Evolutionary conservation across 1,284 basidiomycete genomes (phyloP).

Genomic region (Sporisorium exsertum): DNA sequence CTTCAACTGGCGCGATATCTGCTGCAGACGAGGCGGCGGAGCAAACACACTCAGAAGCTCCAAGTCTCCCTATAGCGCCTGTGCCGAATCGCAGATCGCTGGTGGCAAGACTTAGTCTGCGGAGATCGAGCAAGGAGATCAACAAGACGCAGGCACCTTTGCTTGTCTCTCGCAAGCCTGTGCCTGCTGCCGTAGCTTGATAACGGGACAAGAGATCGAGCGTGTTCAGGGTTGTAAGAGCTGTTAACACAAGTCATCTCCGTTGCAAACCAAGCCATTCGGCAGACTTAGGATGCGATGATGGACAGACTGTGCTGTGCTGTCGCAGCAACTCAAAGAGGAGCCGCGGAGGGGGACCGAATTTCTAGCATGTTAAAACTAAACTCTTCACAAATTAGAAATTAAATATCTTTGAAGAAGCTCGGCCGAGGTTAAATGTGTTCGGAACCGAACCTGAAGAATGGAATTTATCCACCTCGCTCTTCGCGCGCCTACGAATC

Average conservation of each 20-base stretch:
- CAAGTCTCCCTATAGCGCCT: background rate
- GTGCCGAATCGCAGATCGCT: slow-evolving; percentile 17
- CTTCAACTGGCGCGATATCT: background rate
- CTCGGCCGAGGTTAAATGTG: slow-evolving; percentile 4
- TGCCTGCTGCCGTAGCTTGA: slow-evolving; percentile 2
- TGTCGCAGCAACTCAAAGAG: background rate
- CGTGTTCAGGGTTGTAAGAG: background rate
- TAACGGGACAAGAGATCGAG: background rate
- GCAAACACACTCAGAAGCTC: background rate
- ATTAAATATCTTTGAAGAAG: background rate
- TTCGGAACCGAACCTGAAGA: slow-evolving; percentile 19
- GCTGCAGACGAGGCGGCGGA: background rate
- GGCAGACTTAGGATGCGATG: background rate
- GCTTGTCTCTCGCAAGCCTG: slow-evolving; percentile 10
- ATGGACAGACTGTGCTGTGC: background rate
- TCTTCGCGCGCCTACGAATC: no score
- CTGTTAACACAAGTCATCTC: background rate
- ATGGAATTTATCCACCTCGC: background rate
- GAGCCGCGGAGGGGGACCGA: background rate
- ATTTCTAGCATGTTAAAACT: background rate
- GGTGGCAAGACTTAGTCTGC: slow-evolving; percentile 30
- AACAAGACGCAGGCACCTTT: background rate
- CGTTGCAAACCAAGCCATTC: background rate
- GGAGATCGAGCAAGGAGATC: slow-evolving; percentile 14
- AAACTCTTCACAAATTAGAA: background rate